These are phyloP conservation scores for Silene coronaria DNA, from an alignment of 179 eudicot species.

Conservation along the genomic window DNA sequence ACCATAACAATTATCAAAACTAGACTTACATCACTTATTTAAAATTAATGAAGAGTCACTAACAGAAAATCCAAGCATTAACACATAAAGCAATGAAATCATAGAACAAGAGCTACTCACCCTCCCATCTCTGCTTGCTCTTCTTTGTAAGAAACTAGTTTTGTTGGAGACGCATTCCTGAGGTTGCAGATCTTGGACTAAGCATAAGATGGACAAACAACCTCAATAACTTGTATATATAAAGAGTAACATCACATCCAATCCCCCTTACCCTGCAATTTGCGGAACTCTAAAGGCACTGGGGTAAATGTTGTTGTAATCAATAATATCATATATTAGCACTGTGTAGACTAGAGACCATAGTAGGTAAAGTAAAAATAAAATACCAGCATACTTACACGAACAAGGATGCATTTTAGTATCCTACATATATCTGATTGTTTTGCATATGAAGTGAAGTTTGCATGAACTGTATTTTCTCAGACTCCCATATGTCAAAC, in stretches of 20 bases:
- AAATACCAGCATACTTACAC: background rate
- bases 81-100: background rate
- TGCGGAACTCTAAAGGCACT: no score
- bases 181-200: slow-evolving; percentile 82
- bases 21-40: background rate
- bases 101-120: slow-evolving; percentile 41
- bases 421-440: background rate
- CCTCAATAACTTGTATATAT: background rate
- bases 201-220: slow-evolving; percentile 8
- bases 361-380: background rate
- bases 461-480: background rate
- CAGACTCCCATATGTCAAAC: background rate
- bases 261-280: no score
- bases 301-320: no score
- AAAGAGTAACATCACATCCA: background rate
- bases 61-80: background rate
- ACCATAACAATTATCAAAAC: background rate
- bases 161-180: slow-evolving; percentile 53
- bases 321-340: background rate
- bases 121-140: slow-evolving; percentile 94
- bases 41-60: background rate
- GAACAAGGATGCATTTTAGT: background rate
- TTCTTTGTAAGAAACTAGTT: slow-evolving; percentile 53
- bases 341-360: background rate
- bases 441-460: background rate